A percentile compares a stretch with the other conserved stretches of the same genome.
These are phyloP conservation scores for Hydnomerulius pinastri DNA, from an alignment of 768 basidiomycete species.

Conservation along the genomic window DNA sequence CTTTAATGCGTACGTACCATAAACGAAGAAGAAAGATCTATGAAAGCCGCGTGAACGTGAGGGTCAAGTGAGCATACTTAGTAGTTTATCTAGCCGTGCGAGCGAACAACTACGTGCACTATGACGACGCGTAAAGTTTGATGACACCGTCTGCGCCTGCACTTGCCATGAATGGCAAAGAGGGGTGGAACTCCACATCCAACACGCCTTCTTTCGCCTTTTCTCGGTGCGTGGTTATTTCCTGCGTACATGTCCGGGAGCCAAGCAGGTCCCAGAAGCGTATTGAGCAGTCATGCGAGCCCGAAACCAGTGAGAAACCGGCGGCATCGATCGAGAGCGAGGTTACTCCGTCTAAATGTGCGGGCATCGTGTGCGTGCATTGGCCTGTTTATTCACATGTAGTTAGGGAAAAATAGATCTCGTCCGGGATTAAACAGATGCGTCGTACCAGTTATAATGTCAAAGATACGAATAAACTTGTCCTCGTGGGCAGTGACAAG, in stretches of 20 bases:
- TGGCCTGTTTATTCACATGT: slow-evolving; percentile 51
- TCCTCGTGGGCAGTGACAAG: slow-evolving; percentile 93
- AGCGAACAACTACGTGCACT: slow-evolving; percentile 22
- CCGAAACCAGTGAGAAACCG: slow-evolving; percentile 85
- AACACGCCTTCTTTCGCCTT: slow-evolving; percentile 91
- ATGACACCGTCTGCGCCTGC: slow-evolving; percentile 96
- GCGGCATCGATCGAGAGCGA: slow-evolving; percentile 87
- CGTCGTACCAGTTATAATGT: slow-evolving; percentile 72
- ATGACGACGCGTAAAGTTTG: slow-evolving; percentile 88
- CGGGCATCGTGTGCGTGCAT: slow-evolving; percentile 88
- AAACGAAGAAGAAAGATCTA: slow-evolving; percentile 13
- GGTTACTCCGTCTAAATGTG: slow-evolving; percentile 91
- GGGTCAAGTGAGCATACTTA: slow-evolving; percentile 15
- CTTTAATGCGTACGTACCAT: slow-evolving; percentile 22
- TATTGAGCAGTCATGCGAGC: slow-evolving; percentile 90
- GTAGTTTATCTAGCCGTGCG: slow-evolving; percentile 5
- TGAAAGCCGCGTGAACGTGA: slow-evolving; percentile 12
- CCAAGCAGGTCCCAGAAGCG: slow-evolving; percentile 94
- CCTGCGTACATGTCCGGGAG: slow-evolving; percentile 81
- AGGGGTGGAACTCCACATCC: slow-evolving; percentile 82
- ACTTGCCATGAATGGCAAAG: slow-evolving; percentile 85
- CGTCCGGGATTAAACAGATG: neutral
- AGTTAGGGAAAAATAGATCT: slow-evolving; percentile 5
- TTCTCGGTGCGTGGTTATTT: slow-evolving; percentile 85
- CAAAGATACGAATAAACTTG: slow-evolving; percentile 89